These are phyloP conservation scores for Pelargonium myrrhifolium DNA, from an alignment of 441 rosid species.

Conservation along the genomic window DNA sequence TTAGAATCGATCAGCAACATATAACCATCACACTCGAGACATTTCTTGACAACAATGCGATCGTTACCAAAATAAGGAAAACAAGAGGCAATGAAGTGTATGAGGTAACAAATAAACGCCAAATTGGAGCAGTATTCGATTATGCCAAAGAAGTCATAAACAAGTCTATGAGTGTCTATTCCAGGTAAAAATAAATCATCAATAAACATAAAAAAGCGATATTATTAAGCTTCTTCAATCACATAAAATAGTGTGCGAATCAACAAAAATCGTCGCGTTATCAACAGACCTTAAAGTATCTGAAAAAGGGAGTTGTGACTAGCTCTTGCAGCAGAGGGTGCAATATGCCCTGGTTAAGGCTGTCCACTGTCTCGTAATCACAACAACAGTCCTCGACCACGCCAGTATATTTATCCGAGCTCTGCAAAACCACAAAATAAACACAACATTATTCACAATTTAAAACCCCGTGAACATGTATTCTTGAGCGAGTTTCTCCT, in stretches of 20 bases:
- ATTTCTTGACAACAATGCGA: background rate
- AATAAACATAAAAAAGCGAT: background rate
- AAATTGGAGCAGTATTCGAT: too few species aligned
- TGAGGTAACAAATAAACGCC: background rate
- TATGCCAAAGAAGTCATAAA: too few species aligned
- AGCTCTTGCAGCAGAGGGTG: constrained; percentile 72
- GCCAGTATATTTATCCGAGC: constrained; percentile 40
- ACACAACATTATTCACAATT: background rate
- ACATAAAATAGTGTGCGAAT: background rate
- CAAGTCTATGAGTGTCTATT: too few species aligned
- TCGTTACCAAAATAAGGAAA: background rate
- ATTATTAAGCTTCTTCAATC: background rate
- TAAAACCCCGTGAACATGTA: background rate
- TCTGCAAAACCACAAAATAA: constrained; percentile 3
- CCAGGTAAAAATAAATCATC: background rate
- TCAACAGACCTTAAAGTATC: constrained; percentile 91
- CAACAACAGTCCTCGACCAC: constrained; percentile 85
- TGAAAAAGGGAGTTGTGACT: constrained; percentile 66
- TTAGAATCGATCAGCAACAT: too few species aligned
- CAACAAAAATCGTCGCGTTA: background rate
- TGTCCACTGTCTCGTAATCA: constrained; percentile 72
- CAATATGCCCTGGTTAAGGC: constrained; percentile 55
- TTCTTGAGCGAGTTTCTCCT: background rate
- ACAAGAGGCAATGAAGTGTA: background rate
- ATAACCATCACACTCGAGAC: background rate